Conservation (phyloP, 108 stramenopile species). For the Pseudonitzschia delicatissima region DNA sequence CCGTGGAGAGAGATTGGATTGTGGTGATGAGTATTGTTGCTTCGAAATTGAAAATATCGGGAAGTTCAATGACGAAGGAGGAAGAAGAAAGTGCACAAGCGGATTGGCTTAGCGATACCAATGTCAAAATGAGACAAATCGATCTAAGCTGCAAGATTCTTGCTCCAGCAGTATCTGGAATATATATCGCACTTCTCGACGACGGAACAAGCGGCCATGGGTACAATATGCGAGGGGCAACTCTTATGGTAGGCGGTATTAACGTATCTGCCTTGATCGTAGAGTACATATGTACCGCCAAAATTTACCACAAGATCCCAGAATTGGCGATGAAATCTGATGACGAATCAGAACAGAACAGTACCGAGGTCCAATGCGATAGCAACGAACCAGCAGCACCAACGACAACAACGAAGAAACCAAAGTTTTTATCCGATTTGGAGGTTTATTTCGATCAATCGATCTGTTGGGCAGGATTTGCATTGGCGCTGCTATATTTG, state of each 20-base stretch:
- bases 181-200: conserved; percentile 30
- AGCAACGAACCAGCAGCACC: not conserved
- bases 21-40: conserved; percentile 49
- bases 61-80: not conserved
- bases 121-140: conserved; percentile 64
- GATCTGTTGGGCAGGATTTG: conserved; percentile 44
- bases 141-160: conserved; percentile 55
- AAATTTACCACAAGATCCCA: conserved; percentile 28
- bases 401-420: not conserved
- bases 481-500: conserved; percentile 49
- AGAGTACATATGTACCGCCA: conserved; percentile 44
- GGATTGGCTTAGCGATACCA: conserved; percentile 52
- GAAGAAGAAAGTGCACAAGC: conserved; percentile 15
- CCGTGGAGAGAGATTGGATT: conserved; percentile 69
- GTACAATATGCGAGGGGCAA: conserved; percentile 31
- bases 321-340: conserved; percentile 6
- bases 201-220: conserved; percentile 28
- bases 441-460: conserved; percentile 40
- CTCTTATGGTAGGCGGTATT: conserved; percentile 45
- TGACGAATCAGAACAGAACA: not conserved
- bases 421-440: conserved; percentile 22
- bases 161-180: conserved; percentile 50
- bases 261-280: conserved; percentile 45
- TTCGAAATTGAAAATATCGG: not conserved
- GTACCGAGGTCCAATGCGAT: not conserved